Base-by-base conservation (phyloP, 2,329 filamentous ascomycete genomes). In the Clonostachys chloroleuca region DNA sequence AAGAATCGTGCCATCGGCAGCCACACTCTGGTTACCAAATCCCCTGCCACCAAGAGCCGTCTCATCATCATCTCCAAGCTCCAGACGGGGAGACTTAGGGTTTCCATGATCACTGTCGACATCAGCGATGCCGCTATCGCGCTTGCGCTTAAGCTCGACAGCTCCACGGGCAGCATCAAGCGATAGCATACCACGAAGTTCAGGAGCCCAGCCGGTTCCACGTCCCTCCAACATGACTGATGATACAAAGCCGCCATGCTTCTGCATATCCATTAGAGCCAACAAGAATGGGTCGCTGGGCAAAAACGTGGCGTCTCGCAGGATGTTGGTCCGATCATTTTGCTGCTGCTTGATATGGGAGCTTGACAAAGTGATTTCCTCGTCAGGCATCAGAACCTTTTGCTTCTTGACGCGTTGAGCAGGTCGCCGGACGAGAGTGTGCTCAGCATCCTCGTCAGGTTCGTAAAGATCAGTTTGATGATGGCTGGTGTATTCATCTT, bases 141-240 rank as follows among this genome's bases (percentile, higher is more conserved):
- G 85, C 77, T 99, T 99, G 49, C 94, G 83, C 79, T 97, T 99
- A 47, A 92, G 78, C 51, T 95, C 90, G 49, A 84, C 86, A 40
- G 85, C 79, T 48, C 83, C 83, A 51, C 85, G 84, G 14, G 95
- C 79, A 13, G 89, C 79, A 54, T 95, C 89, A 40, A 96, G 74
- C 2, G 91, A 95, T n/a, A 97, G 74, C 58, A 99, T 83, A n/a
- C 87, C 90, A 50, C 89, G 86, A 17, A 99, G 78, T 68, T 99
- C 94, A 1, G 92, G 92, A 5, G 92, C 92, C 92, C 91, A 96
- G 40, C 81, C 82, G 54, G 81, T 78, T 56, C 84, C 85, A 52
- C 88, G 83, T 36, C 85, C 88, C 51, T 92, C 89, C 45, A 88
- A 85, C 69, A 96, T 84, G 52, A 96, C 85, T 57, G 83, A 92